Conservation (phyloP, 1,139 yeast genomes). For the Candida sojae region DNA sequence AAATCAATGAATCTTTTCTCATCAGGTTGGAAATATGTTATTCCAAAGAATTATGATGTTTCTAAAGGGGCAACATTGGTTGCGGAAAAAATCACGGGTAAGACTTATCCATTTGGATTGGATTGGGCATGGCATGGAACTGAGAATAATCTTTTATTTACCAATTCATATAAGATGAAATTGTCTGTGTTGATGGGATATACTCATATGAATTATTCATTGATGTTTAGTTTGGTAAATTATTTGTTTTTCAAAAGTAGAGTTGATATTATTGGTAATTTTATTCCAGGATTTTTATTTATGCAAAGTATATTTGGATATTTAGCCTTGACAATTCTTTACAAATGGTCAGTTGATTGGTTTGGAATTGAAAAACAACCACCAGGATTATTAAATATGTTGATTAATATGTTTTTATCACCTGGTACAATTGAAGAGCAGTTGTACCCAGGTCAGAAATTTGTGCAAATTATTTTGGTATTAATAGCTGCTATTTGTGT, state of each 20-base stretch:
- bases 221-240: slow-evolving; percentile 81
- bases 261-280: slow-evolving; percentile 90
- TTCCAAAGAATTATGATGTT: slow-evolving; percentile 67
- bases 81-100: slow-evolving; percentile 59
- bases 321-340: slow-evolving; percentile 76
- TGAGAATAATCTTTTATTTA: slow-evolving; percentile 84
- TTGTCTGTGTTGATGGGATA: slow-evolving; percentile 93
- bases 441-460: slow-evolving; percentile 81
- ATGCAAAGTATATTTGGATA: slow-evolving; percentile 98
- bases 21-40: slow-evolving; percentile 86
- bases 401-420: slow-evolving; percentile 91
- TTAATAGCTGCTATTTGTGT: slow-evolving; percentile 83
- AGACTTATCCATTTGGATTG: slow-evolving; percentile 76
- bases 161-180: slow-evolving; percentile 96
- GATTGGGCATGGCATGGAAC: slow-evolving; percentile 98
- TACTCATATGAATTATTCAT: slow-evolving; percentile 90
- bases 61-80: slow-evolving; percentile 52
- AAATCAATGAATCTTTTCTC: slow-evolving; percentile 82
- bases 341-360: slow-evolving; percentile 98
- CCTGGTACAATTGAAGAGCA: slow-evolving; percentile 89
- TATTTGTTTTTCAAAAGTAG: slow-evolving; percentile 69
- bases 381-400: slow-evolving; percentile 92
- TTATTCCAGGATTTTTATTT: slow-evolving; percentile 88
- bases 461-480: slow-evolving; percentile 73
- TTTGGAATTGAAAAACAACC: slow-evolving; percentile 70